Conservation (phyloP, 768 basidiomycete genomes). For the Clitopilus hobsonii region DNA sequence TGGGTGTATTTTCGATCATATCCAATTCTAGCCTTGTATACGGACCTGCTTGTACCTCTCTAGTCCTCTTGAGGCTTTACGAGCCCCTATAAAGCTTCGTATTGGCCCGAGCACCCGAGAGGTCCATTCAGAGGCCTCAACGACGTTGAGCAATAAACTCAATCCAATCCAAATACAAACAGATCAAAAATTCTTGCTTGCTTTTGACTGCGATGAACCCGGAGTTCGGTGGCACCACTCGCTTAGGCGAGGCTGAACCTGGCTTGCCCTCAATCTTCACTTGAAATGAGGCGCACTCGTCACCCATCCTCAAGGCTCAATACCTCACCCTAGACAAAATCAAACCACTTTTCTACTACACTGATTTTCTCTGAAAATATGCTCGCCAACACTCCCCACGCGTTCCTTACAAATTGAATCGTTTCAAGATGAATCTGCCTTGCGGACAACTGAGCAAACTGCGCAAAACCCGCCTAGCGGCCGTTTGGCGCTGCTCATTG, state of each 20-base stretch:
- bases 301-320: background rate
- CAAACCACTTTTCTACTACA: background rate
- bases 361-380: background rate
- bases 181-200: background rate
- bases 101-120: background rate
- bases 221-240: background rate
- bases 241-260: background rate
- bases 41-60: background rate
- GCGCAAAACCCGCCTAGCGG: background rate
- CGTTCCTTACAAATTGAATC: background rate
- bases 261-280: background rate
- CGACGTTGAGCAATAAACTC: background rate
- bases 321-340: background rate
- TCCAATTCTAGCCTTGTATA: background rate
- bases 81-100: background rate
- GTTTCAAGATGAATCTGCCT: background rate
- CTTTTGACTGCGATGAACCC: background rate
- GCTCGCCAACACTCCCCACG: background rate
- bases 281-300: background rate
- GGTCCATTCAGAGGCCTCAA: background rate
- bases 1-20: background rate
- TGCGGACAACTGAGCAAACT: background rate
- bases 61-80: background rate
- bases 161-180: background rate
- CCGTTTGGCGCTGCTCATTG: too few species aligned